Evolutionary conservation across 371 early-diverging fungal species (phyloP), one percentile per base, ranked within the genome.

Genomic region (Coemansia sp.): DNA sequence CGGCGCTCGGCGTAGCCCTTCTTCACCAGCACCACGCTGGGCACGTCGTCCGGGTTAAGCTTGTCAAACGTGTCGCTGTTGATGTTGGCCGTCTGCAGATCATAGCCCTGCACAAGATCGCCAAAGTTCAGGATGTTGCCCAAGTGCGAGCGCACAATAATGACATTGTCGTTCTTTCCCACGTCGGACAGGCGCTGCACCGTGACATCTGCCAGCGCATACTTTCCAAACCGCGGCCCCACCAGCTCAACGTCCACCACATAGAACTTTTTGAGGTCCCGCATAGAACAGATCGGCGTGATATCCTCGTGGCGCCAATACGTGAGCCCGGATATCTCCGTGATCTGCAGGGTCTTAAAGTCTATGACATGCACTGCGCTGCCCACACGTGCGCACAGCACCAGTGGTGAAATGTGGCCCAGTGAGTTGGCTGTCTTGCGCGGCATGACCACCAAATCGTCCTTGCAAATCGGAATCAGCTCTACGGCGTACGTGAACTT

Each of bases 401-500:
- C 86, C 60, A 97, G 82, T 59, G 90, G 95, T 66, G 83, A 79
- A 63, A 97, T 92, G 76, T 92, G 89, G 52, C 95, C 94, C 63
- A 95, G 79, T 27, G 85, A 75, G 64, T 91, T 87, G 53, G 98
- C 94, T 16, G 93, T 61, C 78, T 94, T 95, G 31, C 84, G 77
- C 21, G 95, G 91, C 69, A 99, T 81, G 66, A 90, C 92, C 5
- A 99, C 84, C 59, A 99, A 78, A 84, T 99, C 99, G 80, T 99
- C 98, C 82, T 91, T 93, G 87, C 99, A 98, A 47, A 99, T 84
- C 16, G 99, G 99, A 31, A 92, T 89, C 69, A 99, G 87, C 83
- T 99, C 99, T 22, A 96, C 89, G 39, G 95, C 91, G 80, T 90
- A 94, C 40, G 98, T 92, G 80, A 96, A 98, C 83, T 98, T 98